These are phyloP conservation scores for Desmodesmus armatus DNA, from an alignment of 139 green algal genomes.

Conservation along the genomic window DNA sequence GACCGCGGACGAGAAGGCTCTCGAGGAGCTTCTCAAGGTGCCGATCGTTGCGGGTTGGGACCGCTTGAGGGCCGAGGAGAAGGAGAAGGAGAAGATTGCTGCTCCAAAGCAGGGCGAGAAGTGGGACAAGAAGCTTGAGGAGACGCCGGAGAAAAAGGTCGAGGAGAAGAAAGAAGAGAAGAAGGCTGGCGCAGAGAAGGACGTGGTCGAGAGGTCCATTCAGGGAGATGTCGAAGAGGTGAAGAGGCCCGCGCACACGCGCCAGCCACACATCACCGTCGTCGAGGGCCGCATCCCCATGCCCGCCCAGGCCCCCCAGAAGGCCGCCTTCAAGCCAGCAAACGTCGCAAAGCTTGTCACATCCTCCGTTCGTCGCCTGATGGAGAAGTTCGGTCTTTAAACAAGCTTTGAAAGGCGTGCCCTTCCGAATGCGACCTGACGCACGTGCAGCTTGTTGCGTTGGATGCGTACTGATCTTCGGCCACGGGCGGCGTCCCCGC, in stretches of 20 bases:
- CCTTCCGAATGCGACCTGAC: too few relatives aligned
- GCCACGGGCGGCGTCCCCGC: too few relatives aligned
- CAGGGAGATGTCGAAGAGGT: background rate
- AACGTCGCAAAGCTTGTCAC: too few relatives aligned
- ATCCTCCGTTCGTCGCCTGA: too few relatives aligned
- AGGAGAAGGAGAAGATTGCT: background rate
- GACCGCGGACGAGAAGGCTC: too few relatives aligned
- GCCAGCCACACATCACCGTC: background rate
- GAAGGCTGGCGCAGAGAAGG: background rate
- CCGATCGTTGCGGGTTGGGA: conserved; percentile 18
- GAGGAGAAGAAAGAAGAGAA: conserved; percentile 59
- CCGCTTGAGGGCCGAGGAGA: background rate
- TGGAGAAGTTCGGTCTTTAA: too few relatives aligned
- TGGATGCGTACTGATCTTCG: too few relatives aligned
- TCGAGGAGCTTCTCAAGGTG: too few relatives aligned
- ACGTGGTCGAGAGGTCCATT: background rate
- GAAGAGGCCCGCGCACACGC: background rate
- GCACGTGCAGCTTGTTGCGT: too few relatives aligned
- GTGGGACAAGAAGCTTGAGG: conserved; percentile 51
- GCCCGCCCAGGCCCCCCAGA: background rate
- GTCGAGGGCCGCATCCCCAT: background rate
- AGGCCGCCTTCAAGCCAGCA: too few relatives aligned
- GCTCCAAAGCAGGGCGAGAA: background rate
- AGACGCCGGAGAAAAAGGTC: conserved; percentile 57
- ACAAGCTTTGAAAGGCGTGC: too few relatives aligned